Evolutionary conservation across 1,139 yeast genomes (phyloP).

Genomic region (Lodderomyces beijingensis): DNA sequence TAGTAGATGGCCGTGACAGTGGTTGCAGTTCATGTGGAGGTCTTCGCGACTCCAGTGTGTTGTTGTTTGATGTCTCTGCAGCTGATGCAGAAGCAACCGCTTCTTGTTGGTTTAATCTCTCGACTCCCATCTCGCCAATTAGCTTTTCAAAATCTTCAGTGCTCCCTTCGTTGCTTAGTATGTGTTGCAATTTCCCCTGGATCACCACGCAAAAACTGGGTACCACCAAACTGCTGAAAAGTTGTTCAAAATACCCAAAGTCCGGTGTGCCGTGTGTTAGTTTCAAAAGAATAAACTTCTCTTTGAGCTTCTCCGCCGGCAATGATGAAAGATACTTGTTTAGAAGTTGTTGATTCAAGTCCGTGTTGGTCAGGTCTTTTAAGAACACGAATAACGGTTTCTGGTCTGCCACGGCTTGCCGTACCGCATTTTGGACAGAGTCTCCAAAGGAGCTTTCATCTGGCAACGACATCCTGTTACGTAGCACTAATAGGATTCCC

Average conservation of each 20-base stretch:
- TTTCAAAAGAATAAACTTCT: slow-evolving; percentile 38
- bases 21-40: too few relatives aligned
- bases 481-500: too few relatives aligned
- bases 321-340: slow-evolving; percentile 11
- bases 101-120: not conserved
- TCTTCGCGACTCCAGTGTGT: not conserved
- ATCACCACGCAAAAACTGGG: slow-evolving; percentile 50
- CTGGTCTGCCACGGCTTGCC: slow-evolving; percentile 25
- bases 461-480: too few relatives aligned
- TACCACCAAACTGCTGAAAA: slow-evolving; percentile 41
- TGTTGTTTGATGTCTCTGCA: not conserved
- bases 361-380: slow-evolving; percentile 18
- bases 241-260: slow-evolving; percentile 44
- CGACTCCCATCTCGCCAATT: slow-evolving; percentile 1
- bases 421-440: slow-evolving; percentile 42
- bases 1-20: too few relatives aligned
- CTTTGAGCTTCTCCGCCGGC: slow-evolving; percentile 11
- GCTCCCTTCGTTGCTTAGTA: slow-evolving; percentile 27
- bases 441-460: too few relatives aligned
- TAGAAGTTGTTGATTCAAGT: slow-evolving; percentile 19
- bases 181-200: slow-evolving; percentile 42
- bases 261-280: slow-evolving; percentile 44
- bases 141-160: slow-evolving; percentile 18
- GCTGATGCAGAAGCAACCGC: not conserved
- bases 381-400: slow-evolving; percentile 43